Conservation (phyloP, 2,329 filamentous ascomycete genomes). For the Penicillium sp. region DNA sequence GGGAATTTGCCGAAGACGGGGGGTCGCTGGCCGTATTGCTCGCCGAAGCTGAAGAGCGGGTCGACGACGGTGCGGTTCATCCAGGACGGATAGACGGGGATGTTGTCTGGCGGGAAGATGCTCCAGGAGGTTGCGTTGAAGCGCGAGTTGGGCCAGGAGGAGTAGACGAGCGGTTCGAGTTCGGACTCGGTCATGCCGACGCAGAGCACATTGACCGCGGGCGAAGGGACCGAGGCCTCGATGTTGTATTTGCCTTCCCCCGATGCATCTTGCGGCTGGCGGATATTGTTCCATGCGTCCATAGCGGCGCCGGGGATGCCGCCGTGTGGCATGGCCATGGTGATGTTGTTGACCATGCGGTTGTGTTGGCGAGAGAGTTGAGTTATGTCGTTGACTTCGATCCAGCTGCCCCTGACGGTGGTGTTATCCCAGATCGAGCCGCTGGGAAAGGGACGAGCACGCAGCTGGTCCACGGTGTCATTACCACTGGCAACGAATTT, state of each 20-base stretch:
- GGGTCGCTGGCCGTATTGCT: slow-evolving; percentile 50
- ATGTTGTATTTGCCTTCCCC: slow-evolving; percentile 69
- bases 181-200: slow-evolving; percentile 61
- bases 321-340: slow-evolving; percentile 72
- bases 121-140: slow-evolving; percentile 32
- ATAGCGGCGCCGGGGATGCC: slow-evolving; percentile 65
- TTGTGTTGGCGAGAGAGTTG: slow-evolving; percentile 49
- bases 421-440: slow-evolving; percentile 70
- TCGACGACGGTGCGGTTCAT: slow-evolving; percentile 62
- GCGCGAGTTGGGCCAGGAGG: slow-evolving; percentile 52
- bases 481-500: slow-evolving; percentile 47
- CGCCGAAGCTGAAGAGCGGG: slow-evolving; percentile 67
- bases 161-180: slow-evolving; percentile 63
- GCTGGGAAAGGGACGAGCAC: slow-evolving; percentile 56
- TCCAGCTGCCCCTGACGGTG: slow-evolving; percentile 67
- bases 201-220: slow-evolving; percentile 70
- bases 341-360: slow-evolving; percentile 70
- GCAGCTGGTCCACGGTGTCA: slow-evolving; percentile 42
- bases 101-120: slow-evolving; percentile 29
- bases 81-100: slow-evolving; percentile 43
- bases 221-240: slow-evolving; percentile 66
- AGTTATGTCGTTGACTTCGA: slow-evolving; percentile 58
- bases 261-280: slow-evolving; percentile 64
- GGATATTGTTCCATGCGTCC: slow-evolving; percentile 60
- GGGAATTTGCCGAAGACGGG: slow-evolving; percentile 59